Base-by-base conservation (phyloP, 257 asterid genomes). In the Henckelia pumila region DNA sequence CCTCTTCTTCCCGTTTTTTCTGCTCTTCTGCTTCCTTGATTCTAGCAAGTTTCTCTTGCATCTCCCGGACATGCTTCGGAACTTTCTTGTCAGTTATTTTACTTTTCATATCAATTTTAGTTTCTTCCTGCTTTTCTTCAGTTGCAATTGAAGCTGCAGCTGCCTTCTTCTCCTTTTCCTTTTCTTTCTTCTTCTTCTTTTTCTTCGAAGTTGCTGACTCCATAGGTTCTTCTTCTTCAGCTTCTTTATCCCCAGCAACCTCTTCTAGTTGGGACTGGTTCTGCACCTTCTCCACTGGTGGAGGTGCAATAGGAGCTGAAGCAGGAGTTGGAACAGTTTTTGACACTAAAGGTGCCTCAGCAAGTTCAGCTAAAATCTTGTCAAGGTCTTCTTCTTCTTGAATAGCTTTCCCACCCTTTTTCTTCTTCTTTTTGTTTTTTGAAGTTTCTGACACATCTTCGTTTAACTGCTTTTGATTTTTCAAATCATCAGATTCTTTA, bases 121-220 rank as follows among this genome's bases (percentile, higher is more conserved):
- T 28, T 50, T 78, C 95, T 71, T 82, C 93, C 50, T 67, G 85
- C 70, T 85, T 88, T 63, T 88, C 97, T 72, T 86, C 99, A 22
- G 59, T 74, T 73, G 69, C 84, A 20, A 86, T 59, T 32, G 81
- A 82, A 64, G 83, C 59, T 22, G 85, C 91, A 7, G 81, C 88
- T 11, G 82, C 86, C 80, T 85, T 85, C 67, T 86, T 81, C 76
- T 88, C 83, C 69, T 78, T 84, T 76, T 88, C 89, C 56, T 90
- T 86, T 6, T 85, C 89, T 84, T 90, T 90, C 88, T 90, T 89
- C 79, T 88, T 91, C 59, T 87, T 89, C 85, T 87, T 91, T 86
- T 91, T 91, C 85, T 87, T 91, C 7, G 90, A 76, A 26, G 92
- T 77, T 13, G 70, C 94, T 58, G 96, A 64, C 76, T 88, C 96